Conservation (phyloP, 768 basidiomycete species). For the Royoungia palumana region DNA sequence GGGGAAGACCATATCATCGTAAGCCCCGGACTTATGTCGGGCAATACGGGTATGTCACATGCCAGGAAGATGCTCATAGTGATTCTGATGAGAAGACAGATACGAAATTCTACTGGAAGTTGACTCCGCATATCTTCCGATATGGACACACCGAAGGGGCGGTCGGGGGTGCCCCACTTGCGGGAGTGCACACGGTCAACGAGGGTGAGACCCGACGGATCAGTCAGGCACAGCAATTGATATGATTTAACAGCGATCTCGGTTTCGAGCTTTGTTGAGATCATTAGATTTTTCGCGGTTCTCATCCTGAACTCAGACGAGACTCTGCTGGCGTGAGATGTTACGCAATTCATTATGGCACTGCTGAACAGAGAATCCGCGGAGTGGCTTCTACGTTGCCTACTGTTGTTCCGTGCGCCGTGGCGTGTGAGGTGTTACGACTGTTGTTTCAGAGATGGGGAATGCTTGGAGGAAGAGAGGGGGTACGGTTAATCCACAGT, state of each 20-base stretch:
- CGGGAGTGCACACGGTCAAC: constrained; percentile 65
- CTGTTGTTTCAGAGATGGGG: no score
- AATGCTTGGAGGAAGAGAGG: no score
- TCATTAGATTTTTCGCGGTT: constrained; percentile 61
- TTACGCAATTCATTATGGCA: not conserved
- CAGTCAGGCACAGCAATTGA: not conserved
- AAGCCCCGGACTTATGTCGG: constrained; percentile 54
- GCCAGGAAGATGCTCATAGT: not conserved
- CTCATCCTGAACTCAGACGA: constrained; percentile 71
- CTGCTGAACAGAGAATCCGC: no score
- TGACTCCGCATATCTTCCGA: constrained; percentile 62
- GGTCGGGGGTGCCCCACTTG: constrained; percentile 28
- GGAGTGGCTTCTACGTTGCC: no score
- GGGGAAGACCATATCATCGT: constrained; percentile 38
- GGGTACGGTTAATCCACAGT: no score
- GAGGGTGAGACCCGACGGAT: constrained; percentile 47
- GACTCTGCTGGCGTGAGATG: constrained; percentile 16
- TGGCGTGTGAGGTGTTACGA: no score
- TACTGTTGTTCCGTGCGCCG: no score
- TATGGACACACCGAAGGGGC: constrained; percentile 43
- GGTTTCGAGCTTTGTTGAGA: constrained; percentile 54
- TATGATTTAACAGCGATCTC: constrained; percentile 34
- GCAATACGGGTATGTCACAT: constrained; percentile 42
- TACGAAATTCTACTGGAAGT: constrained; percentile 45
- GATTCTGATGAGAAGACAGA: constrained; percentile 25